Conservation (phyloP, 805 yeast species). For the Citeromyces nyonsensis region DNA sequence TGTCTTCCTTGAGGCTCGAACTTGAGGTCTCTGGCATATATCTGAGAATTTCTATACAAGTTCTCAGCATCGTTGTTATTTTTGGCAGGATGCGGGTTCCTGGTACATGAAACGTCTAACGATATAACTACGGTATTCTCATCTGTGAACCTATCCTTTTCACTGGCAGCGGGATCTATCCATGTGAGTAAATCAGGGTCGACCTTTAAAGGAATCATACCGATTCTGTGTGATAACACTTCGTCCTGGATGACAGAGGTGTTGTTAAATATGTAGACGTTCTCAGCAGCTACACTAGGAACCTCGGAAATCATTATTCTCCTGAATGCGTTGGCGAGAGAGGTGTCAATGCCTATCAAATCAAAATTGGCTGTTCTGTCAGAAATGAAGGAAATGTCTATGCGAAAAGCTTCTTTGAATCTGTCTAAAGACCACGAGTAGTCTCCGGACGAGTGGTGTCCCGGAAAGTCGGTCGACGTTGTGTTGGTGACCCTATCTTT, state of each 20-base stretch:
- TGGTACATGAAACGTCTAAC: conserved; percentile 70
- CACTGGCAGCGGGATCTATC: conserved; percentile 55
- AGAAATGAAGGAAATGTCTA: conserved; percentile 48
- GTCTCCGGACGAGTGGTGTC: conserved; percentile 47
- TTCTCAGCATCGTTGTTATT: conserved; percentile 71
- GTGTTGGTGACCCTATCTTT: conserved; percentile 86
- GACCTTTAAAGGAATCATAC: conserved; percentile 77
- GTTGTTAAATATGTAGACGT: conserved; percentile 80
- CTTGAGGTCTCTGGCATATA: conserved; percentile 79
- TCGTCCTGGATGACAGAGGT: conserved; percentile 97
- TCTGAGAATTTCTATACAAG: conserved; percentile 68
- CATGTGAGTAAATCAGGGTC: conserved; percentile 83
- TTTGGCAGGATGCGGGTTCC: conserved; percentile 71
- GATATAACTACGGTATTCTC: conserved; percentile 80
- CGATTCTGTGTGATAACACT: conserved; percentile 90
- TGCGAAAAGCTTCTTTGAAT: conserved; percentile 52
- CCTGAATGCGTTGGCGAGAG: conserved; percentile 91
- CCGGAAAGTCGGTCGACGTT: conserved; percentile 85
- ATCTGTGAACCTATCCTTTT: conserved; percentile 59
- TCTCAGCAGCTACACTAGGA: conserved; percentile 91
- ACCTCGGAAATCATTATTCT: conserved; percentile 95
- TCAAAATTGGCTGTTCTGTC: conserved; percentile 78
- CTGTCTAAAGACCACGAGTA: conserved; percentile 73
- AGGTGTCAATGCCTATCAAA: conserved; percentile 73
- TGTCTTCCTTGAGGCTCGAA: conserved; percentile 91